Percentiles rank a stretch among this genome's conserved stretches.
Evolutionary conservation across 257 asterid genomes (phyloP).

Genomic region (Gentiana macrophylla): DNA sequence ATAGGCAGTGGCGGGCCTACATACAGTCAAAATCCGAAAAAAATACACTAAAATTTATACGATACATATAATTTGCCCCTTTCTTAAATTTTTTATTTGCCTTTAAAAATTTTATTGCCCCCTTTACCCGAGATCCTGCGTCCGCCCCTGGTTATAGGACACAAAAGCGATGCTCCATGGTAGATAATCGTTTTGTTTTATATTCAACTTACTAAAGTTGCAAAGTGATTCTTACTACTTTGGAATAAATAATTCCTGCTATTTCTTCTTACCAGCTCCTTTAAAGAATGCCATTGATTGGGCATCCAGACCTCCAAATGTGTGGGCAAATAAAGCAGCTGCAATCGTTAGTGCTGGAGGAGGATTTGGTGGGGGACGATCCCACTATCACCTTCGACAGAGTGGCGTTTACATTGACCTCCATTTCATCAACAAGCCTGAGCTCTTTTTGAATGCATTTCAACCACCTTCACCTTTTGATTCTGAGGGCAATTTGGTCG

Average conservation of each 20-base stretch:
- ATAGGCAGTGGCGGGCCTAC: too few species aligned
- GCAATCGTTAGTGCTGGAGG: conserved; percentile 79
- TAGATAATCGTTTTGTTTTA: too few species aligned
- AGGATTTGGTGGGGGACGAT: conserved; percentile 55
- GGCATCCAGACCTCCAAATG: conserved; percentile 86
- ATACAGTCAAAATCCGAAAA: too few species aligned
- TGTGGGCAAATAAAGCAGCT: conserved; percentile 76
- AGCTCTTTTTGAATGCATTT: conserved; percentile 51
- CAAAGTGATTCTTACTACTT: too few species aligned
- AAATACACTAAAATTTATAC: too few species aligned
- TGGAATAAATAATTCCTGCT: not conserved
- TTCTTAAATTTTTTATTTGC: too few species aligned
- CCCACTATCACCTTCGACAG: conserved; percentile 89
- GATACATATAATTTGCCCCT: too few species aligned
- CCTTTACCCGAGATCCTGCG: too few species aligned
- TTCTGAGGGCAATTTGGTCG: conserved; percentile 49
- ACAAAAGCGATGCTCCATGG: too few species aligned
- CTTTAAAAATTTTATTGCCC: too few species aligned
- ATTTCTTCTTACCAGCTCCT: conserved; percentile 35
- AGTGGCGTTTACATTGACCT: conserved; percentile 68
- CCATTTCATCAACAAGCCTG: conserved; percentile 88
- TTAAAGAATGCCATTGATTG: conserved; percentile 84
- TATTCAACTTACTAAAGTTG: too few species aligned
- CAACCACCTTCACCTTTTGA: conserved; percentile 63
- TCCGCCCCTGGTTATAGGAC: too few species aligned